These are phyloP conservation scores for Diaporthe humulicola DNA, from an alignment of 2,329 filamentous ascomycete species.

Conservation along the genomic window DNA sequence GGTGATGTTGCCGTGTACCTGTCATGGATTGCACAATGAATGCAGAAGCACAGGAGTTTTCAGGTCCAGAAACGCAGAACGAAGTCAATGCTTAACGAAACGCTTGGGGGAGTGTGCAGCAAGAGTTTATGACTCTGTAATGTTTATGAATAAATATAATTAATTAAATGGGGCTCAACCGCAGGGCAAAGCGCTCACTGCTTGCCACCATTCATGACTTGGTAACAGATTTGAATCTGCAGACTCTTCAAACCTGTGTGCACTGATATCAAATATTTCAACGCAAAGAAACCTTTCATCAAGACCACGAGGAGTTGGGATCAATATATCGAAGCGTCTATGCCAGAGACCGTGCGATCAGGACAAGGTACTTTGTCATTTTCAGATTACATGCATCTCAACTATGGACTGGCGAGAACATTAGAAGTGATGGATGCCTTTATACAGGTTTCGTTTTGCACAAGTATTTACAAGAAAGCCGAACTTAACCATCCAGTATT, in stretches of 20 bases:
- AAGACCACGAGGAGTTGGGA: neutral
- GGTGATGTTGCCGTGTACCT: conserved; percentile 3
- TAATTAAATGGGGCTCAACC: neutral
- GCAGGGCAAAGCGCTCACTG: neutral
- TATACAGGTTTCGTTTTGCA: neutral
- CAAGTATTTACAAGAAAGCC: conserved; percentile 15
- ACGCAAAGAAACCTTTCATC: too few species aligned
- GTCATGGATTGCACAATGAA: conserved; percentile 16
- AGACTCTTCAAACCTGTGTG: neutral
- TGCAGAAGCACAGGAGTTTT: neutral
- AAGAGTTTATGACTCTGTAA: neutral
- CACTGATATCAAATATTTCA: neutral
- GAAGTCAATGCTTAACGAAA: neutral
- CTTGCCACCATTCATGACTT: neutral
- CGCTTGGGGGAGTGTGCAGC: neutral
- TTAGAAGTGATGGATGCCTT: neutral
- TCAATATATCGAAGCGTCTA: too few species aligned
- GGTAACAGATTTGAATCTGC: neutral
- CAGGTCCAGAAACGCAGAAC: neutral
- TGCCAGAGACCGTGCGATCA: too few species aligned
- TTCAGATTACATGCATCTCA: neutral
- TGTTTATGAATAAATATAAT: conserved; percentile 3
- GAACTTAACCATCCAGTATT: neutral
- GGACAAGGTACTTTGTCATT: neutral
- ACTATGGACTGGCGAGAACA: neutral